A percentile compares a stretch with the other conserved stretches of the same genome.
Conservation (phyloP, 495 filamentous ascomycete species). For the Penicillium pancosmium region DNA sequence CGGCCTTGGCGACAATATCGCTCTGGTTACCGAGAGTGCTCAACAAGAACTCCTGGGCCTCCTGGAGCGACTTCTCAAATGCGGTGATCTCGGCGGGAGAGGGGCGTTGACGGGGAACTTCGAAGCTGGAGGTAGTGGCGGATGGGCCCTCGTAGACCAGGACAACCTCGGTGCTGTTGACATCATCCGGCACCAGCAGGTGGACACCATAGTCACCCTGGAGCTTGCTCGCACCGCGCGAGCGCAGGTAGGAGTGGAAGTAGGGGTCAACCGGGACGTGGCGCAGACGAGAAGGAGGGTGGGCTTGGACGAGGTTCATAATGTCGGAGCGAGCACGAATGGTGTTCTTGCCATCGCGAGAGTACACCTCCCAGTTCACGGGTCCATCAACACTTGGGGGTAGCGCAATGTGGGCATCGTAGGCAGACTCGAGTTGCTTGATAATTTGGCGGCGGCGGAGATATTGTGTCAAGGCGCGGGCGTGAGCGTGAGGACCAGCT, state of each 20-base stretch:
- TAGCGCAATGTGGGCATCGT: slow-evolving; percentile 80
- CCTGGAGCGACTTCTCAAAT: slow-evolving; percentile 69
- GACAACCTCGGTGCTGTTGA: slow-evolving; percentile 66
- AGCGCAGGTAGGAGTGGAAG: slow-evolving; percentile 76
- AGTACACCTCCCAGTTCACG: slow-evolving; percentile 80
- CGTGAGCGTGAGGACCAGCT: slow-evolving; percentile 71
- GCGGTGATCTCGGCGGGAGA: slow-evolving; percentile 59
- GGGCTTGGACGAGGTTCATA: slow-evolving; percentile 73
- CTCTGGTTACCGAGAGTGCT: slow-evolving; percentile 71
- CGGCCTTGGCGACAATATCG: slow-evolving; percentile 62
- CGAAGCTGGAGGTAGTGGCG: slow-evolving; percentile 57
- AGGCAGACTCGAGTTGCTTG: slow-evolving; percentile 71
- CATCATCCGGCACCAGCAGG: slow-evolving; percentile 70
- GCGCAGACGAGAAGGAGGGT: slow-evolving; percentile 74
- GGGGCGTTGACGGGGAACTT: slow-evolving; percentile 67
- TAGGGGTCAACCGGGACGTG: slow-evolving; percentile 79
- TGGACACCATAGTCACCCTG: slow-evolving; percentile 78
- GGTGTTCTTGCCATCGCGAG: slow-evolving; percentile 78
- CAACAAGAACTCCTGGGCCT: slow-evolving; percentile 72
- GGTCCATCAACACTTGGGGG: slow-evolving; percentile 65
- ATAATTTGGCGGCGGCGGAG: slow-evolving; percentile 75
- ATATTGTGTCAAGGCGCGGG: slow-evolving; percentile 82
- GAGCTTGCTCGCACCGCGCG: slow-evolving; percentile 62
- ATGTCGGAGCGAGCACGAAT: slow-evolving; percentile 81
- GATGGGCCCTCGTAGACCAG: slow-evolving; percentile 80